Percentiles rank a stretch among this genome's conserved stretches.
Evolutionary conservation across 2,329 filamentous ascomycete genomes (phyloP).

Genomic region (Aureobasidium namibiae): DNA sequence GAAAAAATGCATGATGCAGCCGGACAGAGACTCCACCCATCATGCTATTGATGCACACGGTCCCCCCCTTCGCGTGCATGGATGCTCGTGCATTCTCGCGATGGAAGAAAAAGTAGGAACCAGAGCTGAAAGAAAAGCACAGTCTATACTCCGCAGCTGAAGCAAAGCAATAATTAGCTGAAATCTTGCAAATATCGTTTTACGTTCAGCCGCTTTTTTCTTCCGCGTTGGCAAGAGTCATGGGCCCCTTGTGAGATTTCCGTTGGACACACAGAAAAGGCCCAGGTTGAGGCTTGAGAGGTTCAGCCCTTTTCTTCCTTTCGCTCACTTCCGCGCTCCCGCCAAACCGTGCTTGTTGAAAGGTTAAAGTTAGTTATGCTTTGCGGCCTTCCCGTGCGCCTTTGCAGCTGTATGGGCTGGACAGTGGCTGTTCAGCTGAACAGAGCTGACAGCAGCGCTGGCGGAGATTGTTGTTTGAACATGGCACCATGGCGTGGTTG

Average conservation of each 20-base stretch:
- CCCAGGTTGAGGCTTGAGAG: background rate
- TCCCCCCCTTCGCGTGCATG: slow-evolving; percentile 3
- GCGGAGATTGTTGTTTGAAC: background rate
- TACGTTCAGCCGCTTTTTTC: background rate
- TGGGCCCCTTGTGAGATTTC: background rate
- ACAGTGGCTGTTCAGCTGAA: background rate
- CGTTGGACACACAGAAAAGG: background rate
- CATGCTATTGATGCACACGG: background rate
- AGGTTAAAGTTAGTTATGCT: background rate
- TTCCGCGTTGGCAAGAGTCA: background rate
- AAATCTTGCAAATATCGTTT: background rate
- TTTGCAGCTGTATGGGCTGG: background rate
- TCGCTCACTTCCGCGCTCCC: background rate
- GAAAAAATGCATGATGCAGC: background rate
- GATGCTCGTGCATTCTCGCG: slow-evolving; percentile 3
- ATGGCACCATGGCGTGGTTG: background rate
- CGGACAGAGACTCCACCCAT: background rate
- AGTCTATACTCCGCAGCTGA: background rate
- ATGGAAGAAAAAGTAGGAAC: background rate
- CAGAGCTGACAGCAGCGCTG: background rate
- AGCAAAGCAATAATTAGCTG: background rate
- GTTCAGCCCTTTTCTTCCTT: background rate
- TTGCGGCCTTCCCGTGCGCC: background rate
- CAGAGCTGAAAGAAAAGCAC: background rate
- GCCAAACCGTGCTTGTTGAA: background rate